Percentiles rank a stretch among this genome's conserved stretches.
Evolutionary conservation across 2,329 filamentous ascomycete species (phyloP).

Genomic region (Monascus ruber): DNA sequence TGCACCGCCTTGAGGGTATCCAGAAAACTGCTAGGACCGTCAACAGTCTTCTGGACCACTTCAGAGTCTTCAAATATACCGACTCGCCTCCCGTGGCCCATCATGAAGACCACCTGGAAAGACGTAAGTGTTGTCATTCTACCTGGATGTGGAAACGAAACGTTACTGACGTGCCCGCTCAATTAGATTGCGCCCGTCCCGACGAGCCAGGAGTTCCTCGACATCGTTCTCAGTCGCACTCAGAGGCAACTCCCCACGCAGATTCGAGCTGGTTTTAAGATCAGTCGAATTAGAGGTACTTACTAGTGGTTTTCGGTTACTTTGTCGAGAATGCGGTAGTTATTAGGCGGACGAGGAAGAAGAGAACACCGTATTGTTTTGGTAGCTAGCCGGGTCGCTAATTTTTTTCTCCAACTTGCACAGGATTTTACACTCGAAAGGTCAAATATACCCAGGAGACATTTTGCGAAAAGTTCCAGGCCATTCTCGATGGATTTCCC

Average conservation of each 20-base stretch:
- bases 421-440: constrained; percentile 90
- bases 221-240: constrained; percentile 89
- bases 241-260: constrained; percentile 89
- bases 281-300: constrained; percentile 68
- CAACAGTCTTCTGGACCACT: too few relatives aligned
- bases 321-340: not conserved
- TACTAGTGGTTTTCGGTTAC: constrained; percentile 7
- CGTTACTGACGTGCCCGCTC: constrained; percentile 19
- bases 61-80: constrained; percentile 2
- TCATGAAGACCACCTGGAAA: constrained; percentile 52
- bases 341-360: not conserved
- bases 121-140: constrained; percentile 30
- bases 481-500: constrained; percentile 87
- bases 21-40: too few relatives aligned
- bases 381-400: too few relatives aligned
- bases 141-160: not conserved
- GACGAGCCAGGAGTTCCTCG: constrained; percentile 88
- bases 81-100: constrained; percentile 19
- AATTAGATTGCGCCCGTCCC: constrained; percentile 67
- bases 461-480: constrained; percentile 83
- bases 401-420: constrained; percentile 4
- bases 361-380: too few relatives aligned
- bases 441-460: constrained; percentile 98
- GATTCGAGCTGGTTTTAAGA: constrained; percentile 92
- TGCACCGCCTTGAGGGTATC: too few relatives aligned